These are phyloP conservation scores for Fusarium luffae DNA, from an alignment of 2,329 filamentous ascomycete genomes.

Conservation along the genomic window DNA sequence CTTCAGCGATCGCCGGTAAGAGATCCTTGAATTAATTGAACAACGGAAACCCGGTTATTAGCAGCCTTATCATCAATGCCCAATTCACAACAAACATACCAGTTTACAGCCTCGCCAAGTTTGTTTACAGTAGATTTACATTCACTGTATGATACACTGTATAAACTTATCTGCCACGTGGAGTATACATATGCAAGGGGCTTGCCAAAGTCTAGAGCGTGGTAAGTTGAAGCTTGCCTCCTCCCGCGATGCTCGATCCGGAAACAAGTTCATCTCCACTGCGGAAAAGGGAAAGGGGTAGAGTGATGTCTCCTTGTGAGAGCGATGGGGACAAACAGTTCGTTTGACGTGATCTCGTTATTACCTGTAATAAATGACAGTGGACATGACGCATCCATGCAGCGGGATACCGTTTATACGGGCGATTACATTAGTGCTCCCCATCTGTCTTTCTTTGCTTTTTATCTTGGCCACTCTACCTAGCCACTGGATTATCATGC, in stretches of 20 bases:
- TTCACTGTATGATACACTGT: background rate
- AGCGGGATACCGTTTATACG: background rate
- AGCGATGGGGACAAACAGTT: background rate
- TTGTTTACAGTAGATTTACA: too few relatives aligned
- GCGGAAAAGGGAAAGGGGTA: background rate
- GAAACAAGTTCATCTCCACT: conserved; percentile 13
- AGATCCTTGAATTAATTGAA: background rate
- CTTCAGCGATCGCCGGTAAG: background rate
- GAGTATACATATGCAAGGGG: conserved; percentile 35
- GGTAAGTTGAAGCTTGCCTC: background rate
- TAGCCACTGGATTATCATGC: background rate
- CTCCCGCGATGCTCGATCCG: conserved; percentile 7
- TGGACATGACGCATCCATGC: background rate
- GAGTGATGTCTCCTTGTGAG: background rate
- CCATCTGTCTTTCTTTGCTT: background rate
- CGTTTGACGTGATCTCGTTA: background rate
- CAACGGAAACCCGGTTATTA: background rate
- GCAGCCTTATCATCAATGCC: background rate
- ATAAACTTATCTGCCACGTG: conserved; percentile 37
- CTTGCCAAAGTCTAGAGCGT: conserved; percentile 6
- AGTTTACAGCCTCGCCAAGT: background rate
- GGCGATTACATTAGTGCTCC: background rate
- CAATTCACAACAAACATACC: background rate
- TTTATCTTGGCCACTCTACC: background rate
- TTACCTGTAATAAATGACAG: background rate